Evolutionary conservation across 345 rosid genomes (phyloP).

Genomic region (Rubroshorea leprosula): DNA sequence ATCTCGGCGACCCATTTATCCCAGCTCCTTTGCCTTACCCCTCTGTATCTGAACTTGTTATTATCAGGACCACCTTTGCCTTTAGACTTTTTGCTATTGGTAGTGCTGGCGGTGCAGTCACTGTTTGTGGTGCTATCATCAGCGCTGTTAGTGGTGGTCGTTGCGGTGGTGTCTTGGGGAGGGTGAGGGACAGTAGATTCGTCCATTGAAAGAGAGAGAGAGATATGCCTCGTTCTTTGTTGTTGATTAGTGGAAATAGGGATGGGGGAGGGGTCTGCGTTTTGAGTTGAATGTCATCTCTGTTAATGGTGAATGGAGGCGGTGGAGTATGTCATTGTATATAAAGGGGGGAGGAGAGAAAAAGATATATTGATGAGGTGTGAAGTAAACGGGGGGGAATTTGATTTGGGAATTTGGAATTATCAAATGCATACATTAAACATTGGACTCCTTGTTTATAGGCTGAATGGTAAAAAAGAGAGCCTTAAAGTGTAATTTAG

Average conservation of each 20-base stretch:
- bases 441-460: too few relatives aligned
- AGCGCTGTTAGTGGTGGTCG: constrained; percentile 22
- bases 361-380: constrained; percentile 17
- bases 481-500: too few relatives aligned
- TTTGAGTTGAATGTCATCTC: constrained; percentile 27
- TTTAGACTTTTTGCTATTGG: constrained; percentile 31
- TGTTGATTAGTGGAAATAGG: constrained; percentile 14
- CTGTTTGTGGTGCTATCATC: constrained; percentile 1
- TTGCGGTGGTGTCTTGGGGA: constrained; percentile 28
- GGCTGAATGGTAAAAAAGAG: too few relatives aligned
- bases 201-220: constrained; percentile 9
- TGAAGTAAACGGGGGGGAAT: constrained; percentile 14
- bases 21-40: constrained; percentile 70
- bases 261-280: constrained; percentile 3
- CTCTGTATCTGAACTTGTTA: constrained; percentile 57
- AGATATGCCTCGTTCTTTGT: constrained; percentile 29
- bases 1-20: constrained; percentile 82
- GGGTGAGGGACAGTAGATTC: constrained; percentile 24
- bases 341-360: constrained; percentile 1
- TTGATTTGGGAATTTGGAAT: constrained; percentile 20
- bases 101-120: constrained; percentile 12
- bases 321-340: constrained; percentile 20
- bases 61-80: constrained; percentile 75
- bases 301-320: constrained; percentile 45
- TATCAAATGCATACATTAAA: too few relatives aligned